Percentiles rank a stretch among this genome's conserved stretches.
phyloP scores from a whole-genome alignment of 192 early-diverging fungal genomes.

The Podila verticillata region DNA sequence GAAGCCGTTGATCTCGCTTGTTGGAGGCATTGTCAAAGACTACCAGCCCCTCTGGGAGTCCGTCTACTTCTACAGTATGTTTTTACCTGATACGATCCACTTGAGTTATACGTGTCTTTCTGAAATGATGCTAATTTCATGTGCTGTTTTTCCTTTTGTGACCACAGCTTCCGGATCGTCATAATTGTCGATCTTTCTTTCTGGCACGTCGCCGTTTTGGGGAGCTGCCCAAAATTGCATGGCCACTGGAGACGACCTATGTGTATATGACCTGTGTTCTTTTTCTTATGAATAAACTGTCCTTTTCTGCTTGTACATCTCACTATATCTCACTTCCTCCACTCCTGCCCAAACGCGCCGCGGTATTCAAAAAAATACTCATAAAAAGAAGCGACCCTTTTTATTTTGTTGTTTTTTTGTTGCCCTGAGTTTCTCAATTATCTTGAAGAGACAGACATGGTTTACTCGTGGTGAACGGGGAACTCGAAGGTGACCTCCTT shows the following conservation, averaged over 20 bases:
- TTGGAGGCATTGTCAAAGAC: constrained; percentile 82
- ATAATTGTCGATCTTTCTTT: background rate
- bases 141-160: background rate
- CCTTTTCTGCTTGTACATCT: no score
- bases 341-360: background rate
- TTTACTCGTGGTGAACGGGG: constrained; percentile 70
- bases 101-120: no score
- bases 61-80: constrained; percentile 86
- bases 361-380: background rate
- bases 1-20: constrained; percentile 81
- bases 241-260: no score
- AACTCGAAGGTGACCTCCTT: constrained; percentile 99
- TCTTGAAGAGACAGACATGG: constrained; percentile 16
- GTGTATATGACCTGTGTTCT: no score
- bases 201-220: background rate
- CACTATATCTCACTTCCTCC: background rate
- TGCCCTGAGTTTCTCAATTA: constrained; percentile 3
- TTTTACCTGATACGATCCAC: no score
- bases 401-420: constrained; percentile 1
- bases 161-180: constrained; percentile 21
- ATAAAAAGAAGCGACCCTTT: background rate
- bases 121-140: background rate
- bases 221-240: no score
- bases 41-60: constrained; percentile 92
- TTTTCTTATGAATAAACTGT: no score